These are phyloP conservation scores for Neocatenulostroma microsporum DNA, from an alignment of 2,329 filamentous ascomycete species.

Conservation along the genomic window DNA sequence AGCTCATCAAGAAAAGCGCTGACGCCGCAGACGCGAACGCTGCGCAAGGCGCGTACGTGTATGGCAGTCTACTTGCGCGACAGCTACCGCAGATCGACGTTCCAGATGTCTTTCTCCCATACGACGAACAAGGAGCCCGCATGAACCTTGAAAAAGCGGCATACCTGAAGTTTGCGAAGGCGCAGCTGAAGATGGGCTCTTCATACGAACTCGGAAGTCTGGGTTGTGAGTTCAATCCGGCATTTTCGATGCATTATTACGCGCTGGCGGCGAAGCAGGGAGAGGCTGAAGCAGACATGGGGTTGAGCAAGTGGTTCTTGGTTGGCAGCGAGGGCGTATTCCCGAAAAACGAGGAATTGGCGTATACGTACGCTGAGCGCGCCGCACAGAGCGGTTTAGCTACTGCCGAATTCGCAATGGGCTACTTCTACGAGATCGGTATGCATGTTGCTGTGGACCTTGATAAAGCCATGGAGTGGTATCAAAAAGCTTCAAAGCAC, in stretches of 20 bases:
- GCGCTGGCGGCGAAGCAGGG: slow-evolving; percentile 85
- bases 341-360: slow-evolving; percentile 89
- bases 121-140: slow-evolving; percentile 64
- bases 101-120: slow-evolving; percentile 62
- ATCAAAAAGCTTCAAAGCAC: slow-evolving; percentile 77
- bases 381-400: slow-evolving; percentile 74
- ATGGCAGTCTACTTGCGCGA: slow-evolving; percentile 85
- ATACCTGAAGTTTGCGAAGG: slow-evolving; percentile 90
- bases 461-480: slow-evolving; percentile 78
- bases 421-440: slow-evolving; percentile 95
- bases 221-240: slow-evolving; percentile 89
- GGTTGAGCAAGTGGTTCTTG: slow-evolving; percentile 97
- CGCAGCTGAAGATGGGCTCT: slow-evolving; percentile 93
- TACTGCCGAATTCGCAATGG: slow-evolving; percentile 92
- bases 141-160: slow-evolving; percentile 94
- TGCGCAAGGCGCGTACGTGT: slow-evolving; percentile 80
- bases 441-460: slow-evolving; percentile 82
- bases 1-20: slow-evolving; percentile 75
- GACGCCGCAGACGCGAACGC: slow-evolving; percentile 91
- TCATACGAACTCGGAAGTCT: slow-evolving; percentile 92
- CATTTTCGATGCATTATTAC: slow-evolving; percentile 91
- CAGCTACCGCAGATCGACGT: slow-evolving; percentile 86
- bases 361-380: slow-evolving; percentile 81
- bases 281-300: slow-evolving; percentile 86
- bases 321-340: slow-evolving; percentile 91